Base-by-base conservation (phyloP, 2,329 filamentous ascomycete species). In the Penicillium crustosum region DNA sequence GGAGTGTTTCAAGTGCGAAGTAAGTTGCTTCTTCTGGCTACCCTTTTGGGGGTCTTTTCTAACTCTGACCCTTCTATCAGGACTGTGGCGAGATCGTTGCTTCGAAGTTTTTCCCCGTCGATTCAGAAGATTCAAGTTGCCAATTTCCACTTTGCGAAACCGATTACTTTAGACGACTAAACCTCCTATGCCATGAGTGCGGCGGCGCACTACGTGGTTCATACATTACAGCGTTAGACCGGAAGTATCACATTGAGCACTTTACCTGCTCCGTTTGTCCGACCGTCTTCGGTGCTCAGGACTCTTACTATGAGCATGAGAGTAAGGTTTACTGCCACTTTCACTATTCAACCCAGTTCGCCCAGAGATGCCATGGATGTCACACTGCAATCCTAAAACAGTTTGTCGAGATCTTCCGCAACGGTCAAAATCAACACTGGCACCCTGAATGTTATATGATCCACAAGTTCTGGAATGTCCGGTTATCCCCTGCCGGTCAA, bases 401-500 rank as follows among this genome's bases (percentile, higher is more conserved):
- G 74, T 99, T 99, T 74, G 94, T 99, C 60, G 94, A 99, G 76
- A 97, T 99, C 61, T 99, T 93, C 77, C 89, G 94, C 67, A 97
- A 97, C 75, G 93, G 93, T 2, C 90, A 96, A 73, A 97, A 97
- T 72, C 94, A 99, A 71, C 94, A 99, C 74, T 99, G 94, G 94
- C 94, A 99, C 73, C 94, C 94, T 2, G 94, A 99, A 77, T 99
- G 94, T 76, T 99, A 99, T 77, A 99, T 99, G 94, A 99, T 99
- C 62, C 94, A 99, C 79, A 99, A 99, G 71, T 99, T 97, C 77
- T 99, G 94, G 94, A 99, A 97, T 72, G 94, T 99, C 59, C 88
- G 94, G 51, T 81, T 99, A 38, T 86, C 87, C 12, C 83, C 86
- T 27, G 81, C 84, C 12, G 82, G 83, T 41, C 81, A 86, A 57